Percentiles rank a stretch among this genome's conserved stretches.
Evolutionary conservation across 2,329 filamentous ascomycete species (phyloP).

Genomic region (Fusarium sp.): DNA sequence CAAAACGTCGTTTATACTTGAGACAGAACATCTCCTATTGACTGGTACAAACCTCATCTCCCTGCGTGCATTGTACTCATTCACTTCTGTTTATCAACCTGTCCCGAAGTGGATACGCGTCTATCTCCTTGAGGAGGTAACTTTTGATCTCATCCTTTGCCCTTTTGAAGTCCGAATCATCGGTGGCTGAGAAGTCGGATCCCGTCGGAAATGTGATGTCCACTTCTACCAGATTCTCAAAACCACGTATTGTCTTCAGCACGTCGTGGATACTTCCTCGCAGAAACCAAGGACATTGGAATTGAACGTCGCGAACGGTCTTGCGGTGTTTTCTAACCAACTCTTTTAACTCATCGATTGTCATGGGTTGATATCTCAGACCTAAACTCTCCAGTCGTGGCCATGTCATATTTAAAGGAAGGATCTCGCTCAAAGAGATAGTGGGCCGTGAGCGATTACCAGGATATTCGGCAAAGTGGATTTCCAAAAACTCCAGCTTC

Average conservation of each 20-base stretch:
- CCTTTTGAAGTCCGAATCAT: neutral
- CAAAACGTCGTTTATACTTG: too few relatives aligned
- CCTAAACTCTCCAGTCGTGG: neutral
- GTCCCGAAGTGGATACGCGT: neutral
- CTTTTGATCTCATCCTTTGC: neutral
- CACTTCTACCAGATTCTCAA: neutral
- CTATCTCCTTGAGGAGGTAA: slow-evolving; percentile 1
- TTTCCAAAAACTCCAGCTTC: neutral
- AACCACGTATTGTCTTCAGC: neutral
- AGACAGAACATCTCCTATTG: too few relatives aligned
- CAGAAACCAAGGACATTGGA: neutral
- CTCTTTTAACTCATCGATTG: neutral
- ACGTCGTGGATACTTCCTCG: neutral
- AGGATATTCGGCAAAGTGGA: neutral
- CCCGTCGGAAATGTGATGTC: neutral
- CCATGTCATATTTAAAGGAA: neutral
- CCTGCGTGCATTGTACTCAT: too few relatives aligned
- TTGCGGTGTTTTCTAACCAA: neutral
- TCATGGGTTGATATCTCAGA: neutral
- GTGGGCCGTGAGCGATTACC: neutral
- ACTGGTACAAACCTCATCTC: too few relatives aligned
- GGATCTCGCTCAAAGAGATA: neutral
- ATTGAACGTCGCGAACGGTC: neutral
- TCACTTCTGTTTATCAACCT: neutral
- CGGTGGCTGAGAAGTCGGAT: neutral